Evolutionary conservation across 2,329 filamentous ascomycete species (phyloP).

Genomic region (Ophiocordyceps unilateralis): DNA sequence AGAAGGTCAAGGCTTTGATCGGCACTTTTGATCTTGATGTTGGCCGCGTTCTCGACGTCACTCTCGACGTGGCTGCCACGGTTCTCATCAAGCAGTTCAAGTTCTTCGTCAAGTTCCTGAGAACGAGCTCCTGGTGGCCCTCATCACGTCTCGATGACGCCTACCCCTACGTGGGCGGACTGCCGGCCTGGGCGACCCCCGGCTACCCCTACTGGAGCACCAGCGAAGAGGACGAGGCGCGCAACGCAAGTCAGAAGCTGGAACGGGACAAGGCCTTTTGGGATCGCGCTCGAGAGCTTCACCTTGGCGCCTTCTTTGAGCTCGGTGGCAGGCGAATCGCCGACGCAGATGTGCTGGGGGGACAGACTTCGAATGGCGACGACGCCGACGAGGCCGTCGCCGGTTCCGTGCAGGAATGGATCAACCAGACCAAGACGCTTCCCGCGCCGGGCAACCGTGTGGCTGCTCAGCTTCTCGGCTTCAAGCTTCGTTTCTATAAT

Average conservation of each 20-base stretch:
- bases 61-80: constrained; percentile 85
- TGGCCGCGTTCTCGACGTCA: constrained; percentile 83
- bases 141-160: constrained; percentile 32
- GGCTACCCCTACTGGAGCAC: constrained; percentile 44
- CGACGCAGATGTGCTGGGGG: constrained; percentile 33
- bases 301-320: constrained; percentile 77
- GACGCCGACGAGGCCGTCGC: constrained; percentile 28
- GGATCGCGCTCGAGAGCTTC: constrained; percentile 56
- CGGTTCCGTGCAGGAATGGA: constrained; percentile 53
- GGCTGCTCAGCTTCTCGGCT: constrained; percentile 86
- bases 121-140: constrained; percentile 95
- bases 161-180: constrained; percentile 34
- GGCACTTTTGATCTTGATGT: constrained; percentile 96
- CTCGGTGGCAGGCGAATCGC: constrained; percentile 57
- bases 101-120: constrained; percentile 87
- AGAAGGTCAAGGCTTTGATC: constrained; percentile 83
- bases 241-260: constrained; percentile 37
- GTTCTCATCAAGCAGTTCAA: constrained; percentile 82
- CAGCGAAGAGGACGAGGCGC: constrained; percentile 50
- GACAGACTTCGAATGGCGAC: constrained; percentile 19
- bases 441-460: constrained; percentile 78
- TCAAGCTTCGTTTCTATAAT: constrained; percentile 92
- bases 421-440: constrained; percentile 60
- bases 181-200: constrained; percentile 78
- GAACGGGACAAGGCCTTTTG: constrained; percentile 65